These are phyloP conservation scores for Phlyctochytrium planicorne DNA, from an alignment of 192 early-diverging fungal genomes.

Conservation along the genomic window DNA sequence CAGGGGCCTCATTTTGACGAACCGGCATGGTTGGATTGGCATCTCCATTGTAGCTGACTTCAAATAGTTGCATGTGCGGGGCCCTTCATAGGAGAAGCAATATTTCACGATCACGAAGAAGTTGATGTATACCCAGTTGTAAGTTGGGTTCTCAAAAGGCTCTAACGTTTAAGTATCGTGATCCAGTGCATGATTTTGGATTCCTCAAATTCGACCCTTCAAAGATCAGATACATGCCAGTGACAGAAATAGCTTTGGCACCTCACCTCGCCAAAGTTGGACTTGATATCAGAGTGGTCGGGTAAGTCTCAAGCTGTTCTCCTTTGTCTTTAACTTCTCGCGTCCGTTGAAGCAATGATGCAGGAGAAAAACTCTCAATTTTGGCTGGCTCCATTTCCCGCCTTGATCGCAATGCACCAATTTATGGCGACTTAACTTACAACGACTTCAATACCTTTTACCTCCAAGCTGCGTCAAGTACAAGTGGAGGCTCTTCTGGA, in stretches of 20 bases:
- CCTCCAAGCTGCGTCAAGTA: constrained; percentile 75
- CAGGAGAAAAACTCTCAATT: constrained; percentile 79
- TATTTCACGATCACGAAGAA: constrained; percentile 80
- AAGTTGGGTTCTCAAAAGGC: too few relatives aligned
- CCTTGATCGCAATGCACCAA: constrained; percentile 77
- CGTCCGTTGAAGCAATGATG: too few relatives aligned
- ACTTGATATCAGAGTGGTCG: constrained; percentile 75
- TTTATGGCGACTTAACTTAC: constrained; percentile 75
- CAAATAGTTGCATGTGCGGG: constrained; percentile 71
- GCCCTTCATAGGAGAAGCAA: constrained; percentile 80
- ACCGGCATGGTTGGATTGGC: constrained; percentile 50
- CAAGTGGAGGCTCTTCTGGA: constrained; percentile 74
- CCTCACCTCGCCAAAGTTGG: constrained; percentile 76
- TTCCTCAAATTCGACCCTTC: constrained; percentile 70
- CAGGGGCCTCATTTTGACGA: constrained; percentile 69
- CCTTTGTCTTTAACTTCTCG: constrained; percentile 22
- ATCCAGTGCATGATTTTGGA: constrained; percentile 77
- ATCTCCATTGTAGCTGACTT: neutral
- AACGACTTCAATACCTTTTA: constrained; percentile 64
- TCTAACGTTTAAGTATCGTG: too few relatives aligned
- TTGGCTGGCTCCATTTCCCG: constrained; percentile 79
- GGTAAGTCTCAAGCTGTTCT: constrained; percentile 10
- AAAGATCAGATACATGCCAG: constrained; percentile 72
- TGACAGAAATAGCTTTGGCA: constrained; percentile 62
- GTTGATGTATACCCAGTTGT: constrained; percentile 71